Percentiles rank a stretch among this genome's conserved stretches.
phyloP scores from a whole-genome alignment of 129 eudicot genomes.

The Logfia minima region DNA sequence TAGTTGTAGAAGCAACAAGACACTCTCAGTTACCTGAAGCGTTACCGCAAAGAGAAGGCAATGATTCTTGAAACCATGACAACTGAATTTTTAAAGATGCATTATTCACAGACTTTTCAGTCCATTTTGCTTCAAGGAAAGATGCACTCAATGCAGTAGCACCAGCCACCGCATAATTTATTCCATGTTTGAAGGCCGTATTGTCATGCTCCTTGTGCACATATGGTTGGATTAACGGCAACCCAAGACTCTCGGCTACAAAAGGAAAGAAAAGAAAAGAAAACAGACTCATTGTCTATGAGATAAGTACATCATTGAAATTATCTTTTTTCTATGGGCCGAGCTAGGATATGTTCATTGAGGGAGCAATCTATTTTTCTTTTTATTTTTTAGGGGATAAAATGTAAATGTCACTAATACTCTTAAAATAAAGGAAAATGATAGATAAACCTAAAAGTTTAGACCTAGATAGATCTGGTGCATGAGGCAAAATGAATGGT shows the following conservation, averaged over 20 bases:
- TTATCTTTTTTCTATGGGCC: no score
- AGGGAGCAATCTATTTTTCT: no score
- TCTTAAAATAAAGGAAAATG: no score
- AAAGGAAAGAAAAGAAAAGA: no score
- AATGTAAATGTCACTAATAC: no score
- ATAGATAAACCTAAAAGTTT: no score
- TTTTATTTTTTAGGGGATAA: no score
- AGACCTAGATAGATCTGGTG: no score
- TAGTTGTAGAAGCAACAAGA: background rate
- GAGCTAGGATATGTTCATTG: no score
- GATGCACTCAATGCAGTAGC: conserved; percentile 34
- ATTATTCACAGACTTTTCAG: conserved; percentile 23
- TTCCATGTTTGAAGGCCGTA: conserved; percentile 10
- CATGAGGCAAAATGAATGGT: no score
- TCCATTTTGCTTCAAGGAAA: conserved; percentile 31
- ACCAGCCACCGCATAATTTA: conserved; percentile 40
- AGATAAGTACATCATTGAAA: no score
- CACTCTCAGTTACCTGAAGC: conserved; percentile 26
- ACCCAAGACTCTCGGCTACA: conserved; percentile 5
- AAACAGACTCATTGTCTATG: no score
- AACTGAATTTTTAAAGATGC: conserved; percentile 37
- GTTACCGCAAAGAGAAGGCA: conserved; percentile 29
- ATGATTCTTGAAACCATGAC: conserved; percentile 40
- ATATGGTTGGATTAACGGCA: conserved; percentile 31
- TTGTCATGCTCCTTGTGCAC: conserved; percentile 6